These are phyloP conservation scores for Cyberlindnera galapagoensis DNA, from an alignment of 805 yeast species.

Conservation along the genomic window DNA sequence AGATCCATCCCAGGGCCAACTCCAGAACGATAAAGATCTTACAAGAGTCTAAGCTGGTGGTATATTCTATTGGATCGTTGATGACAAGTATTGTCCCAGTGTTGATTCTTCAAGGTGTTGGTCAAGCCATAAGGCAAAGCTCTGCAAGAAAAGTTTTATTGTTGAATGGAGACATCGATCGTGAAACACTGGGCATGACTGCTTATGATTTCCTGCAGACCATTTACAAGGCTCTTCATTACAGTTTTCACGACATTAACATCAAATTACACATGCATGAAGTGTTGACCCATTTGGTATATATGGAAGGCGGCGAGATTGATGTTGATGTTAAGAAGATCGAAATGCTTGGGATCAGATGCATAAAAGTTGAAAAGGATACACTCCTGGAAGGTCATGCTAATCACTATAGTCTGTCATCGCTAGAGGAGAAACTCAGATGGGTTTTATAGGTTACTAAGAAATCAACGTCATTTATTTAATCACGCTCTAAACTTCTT, in stretches of 20 bases:
- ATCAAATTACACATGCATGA: slow-evolving; percentile 30
- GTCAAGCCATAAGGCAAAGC: slow-evolving; percentile 44
- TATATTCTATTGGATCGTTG: slow-evolving; percentile 81
- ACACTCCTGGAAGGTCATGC: slow-evolving; percentile 16
- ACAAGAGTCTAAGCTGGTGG: slow-evolving; percentile 43
- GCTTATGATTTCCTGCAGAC: slow-evolving; percentile 54
- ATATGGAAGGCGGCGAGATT: slow-evolving; percentile 45
- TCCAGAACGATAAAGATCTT: slow-evolving; percentile 50
- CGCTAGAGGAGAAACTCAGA: too few species aligned
- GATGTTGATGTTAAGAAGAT: slow-evolving; percentile 39
- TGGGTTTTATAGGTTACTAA: too few species aligned
- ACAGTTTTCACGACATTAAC: slow-evolving; percentile 31
- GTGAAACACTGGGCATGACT: slow-evolving; percentile 69
- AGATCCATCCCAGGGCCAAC: slow-evolving; percentile 70
- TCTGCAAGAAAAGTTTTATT: slow-evolving; percentile 48
- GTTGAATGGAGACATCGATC: slow-evolving; percentile 67
- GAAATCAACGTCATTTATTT: background rate
- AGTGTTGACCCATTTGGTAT: slow-evolving; percentile 59
- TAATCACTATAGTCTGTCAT: background rate
- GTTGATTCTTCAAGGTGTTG: slow-evolving; percentile 65
- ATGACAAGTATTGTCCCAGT: slow-evolving; percentile 87
- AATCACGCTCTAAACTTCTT: slow-evolving; percentile 23
- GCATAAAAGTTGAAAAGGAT: slow-evolving; percentile 33
- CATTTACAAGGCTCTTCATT: slow-evolving; percentile 48
- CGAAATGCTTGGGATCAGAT: slow-evolving; percentile 36